Base-by-base conservation (phyloP, 441 rosid genomes). In the Populus hybrid region DNA sequence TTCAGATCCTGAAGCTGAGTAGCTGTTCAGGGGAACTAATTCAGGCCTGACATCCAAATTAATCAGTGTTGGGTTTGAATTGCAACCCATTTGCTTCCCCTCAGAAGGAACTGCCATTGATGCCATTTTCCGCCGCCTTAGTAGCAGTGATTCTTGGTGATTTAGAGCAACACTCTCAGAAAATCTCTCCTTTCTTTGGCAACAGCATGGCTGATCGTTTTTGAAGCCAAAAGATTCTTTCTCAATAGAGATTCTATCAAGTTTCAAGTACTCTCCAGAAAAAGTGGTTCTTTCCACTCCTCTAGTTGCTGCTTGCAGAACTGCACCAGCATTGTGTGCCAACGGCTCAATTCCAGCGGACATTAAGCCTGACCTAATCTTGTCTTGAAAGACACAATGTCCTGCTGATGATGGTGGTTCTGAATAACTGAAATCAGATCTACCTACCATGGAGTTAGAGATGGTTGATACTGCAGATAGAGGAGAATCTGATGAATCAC, bases 201-300 rank as follows among this genome's bases (percentile, higher is more conserved):
- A 95, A 86, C 94, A 89, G 83, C 97, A 95, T 28, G 97, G 92
- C 79, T 90, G 92, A 81, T 89, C 91, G 76, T 85, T 88, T 72
- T 82, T 88, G 65, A 80, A 84, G 82, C 82, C 75, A 11, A 82
- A 82, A 79, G 88, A 83, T 46, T 87, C 87, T 84, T 84, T 93
- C 78, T 88, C 95, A 38, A 78, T 67, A 75, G 85, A 57, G 35
- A 78, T 80, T 46, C 82, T 86, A 71, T 81, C 83, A 53, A 46
- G 76, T 67, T 80, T 83, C 80, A 75, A 69, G 50, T 69, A 85
- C 67, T 84, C 88, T 78, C 75, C 89, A 65, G 79, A 78, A 75
- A 67, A 77, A 69, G 59, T 65, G 57, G 71, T 66, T 73, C 71
- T 83, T 72, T 90, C 93, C 87, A 85, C 86, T 87, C 80, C 84